Conservation (phyloP, 495 filamentous ascomycete genomes). For the Penicillium macrosclerotiorum region DNA sequence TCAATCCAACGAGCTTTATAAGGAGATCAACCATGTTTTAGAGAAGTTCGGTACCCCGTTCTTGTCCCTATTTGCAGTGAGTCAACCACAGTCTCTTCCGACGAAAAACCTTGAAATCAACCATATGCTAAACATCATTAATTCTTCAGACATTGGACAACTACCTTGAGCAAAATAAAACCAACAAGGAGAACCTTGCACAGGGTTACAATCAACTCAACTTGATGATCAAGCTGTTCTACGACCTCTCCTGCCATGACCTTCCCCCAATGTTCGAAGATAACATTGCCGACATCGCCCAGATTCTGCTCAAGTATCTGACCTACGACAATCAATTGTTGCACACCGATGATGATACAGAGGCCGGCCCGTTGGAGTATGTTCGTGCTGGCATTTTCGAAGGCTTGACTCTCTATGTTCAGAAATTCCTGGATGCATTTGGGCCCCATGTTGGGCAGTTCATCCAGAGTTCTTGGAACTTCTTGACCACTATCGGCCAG, state of each 20-base stretch:
- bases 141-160: slow-evolving; percentile 64
- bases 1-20: slow-evolving; percentile 84
- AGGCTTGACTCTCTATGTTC: slow-evolving; percentile 76
- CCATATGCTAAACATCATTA: slow-evolving; percentile 9
- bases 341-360: slow-evolving; percentile 78
- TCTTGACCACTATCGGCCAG: slow-evolving; percentile 80
- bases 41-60: slow-evolving; percentile 77
- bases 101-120: background rate
- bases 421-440: slow-evolving; percentile 95
- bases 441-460: slow-evolving; percentile 73
- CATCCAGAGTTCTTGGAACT: slow-evolving; percentile 82
- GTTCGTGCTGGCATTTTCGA: slow-evolving; percentile 93
- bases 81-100: slow-evolving; percentile 3
- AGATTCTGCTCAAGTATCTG: slow-evolving; percentile 87
- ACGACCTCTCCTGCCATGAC: slow-evolving; percentile 95
- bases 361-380: slow-evolving; percentile 77
- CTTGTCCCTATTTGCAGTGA: slow-evolving; percentile 71
- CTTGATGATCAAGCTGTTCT: slow-evolving; percentile 84
- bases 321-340: slow-evolving; percentile 81
- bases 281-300: slow-evolving; percentile 69
- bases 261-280: slow-evolving; percentile 91
- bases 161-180: slow-evolving; percentile 70
- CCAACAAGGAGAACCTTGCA: slow-evolving; percentile 68
- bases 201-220: slow-evolving; percentile 79
- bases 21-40: slow-evolving; percentile 93